Evolutionary conservation across 2,329 filamentous ascomycete species (phyloP), one percentile per base, ranked within the genome.

Genomic region (Tolypocladium sp.): DNA sequence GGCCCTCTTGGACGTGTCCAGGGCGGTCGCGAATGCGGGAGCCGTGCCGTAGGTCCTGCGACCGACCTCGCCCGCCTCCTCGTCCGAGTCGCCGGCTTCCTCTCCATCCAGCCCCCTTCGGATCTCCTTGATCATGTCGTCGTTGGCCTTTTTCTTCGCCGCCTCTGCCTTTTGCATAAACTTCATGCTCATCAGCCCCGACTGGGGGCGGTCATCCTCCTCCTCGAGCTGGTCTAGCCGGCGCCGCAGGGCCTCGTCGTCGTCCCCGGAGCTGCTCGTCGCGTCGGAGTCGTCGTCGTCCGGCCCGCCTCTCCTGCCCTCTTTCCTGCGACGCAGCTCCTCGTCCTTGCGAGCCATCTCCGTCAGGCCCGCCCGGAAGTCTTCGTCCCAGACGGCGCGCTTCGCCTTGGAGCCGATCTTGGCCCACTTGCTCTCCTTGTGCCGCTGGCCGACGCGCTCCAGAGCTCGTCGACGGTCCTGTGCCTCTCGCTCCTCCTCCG

Each of bases 131-230:
- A 91, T 76, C 59, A 91, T 83, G 59, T 90, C 88, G 66, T 96
- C 90, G 65, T 97, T 97, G 59, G 86, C 83, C 63, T 88, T 84
- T 72, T 88, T 92, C 67, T 86, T 85, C 42, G 86, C 81, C 35
- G 88, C 89, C 68, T 97, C 92, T 1, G 92, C 91, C 64, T 88
- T 91, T 67, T 88, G 86, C 94, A 99, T 97, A 71, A 99, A 99
- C 62, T 91, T 90, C 88, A 99, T 91, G 57, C 83, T 82, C 73
- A 90, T 86, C 8, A 99, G 76, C 66, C 85, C 88, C 17, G 87
- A 87, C 65, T 82, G 79, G 0, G 83, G 82, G 22, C 70, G 77
- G n/a, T 75, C 76, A 27, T 82, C 80, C 17, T 79, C 74, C 10
- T 75, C 69, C 40, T 77, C 75, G 12, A 78, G 73, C 22, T 75